Evolutionary conservation across 2,329 filamentous ascomycete genomes (phyloP), one percentile per base, ranked within the genome.

Genomic region (Trichoderma polysporum): DNA sequence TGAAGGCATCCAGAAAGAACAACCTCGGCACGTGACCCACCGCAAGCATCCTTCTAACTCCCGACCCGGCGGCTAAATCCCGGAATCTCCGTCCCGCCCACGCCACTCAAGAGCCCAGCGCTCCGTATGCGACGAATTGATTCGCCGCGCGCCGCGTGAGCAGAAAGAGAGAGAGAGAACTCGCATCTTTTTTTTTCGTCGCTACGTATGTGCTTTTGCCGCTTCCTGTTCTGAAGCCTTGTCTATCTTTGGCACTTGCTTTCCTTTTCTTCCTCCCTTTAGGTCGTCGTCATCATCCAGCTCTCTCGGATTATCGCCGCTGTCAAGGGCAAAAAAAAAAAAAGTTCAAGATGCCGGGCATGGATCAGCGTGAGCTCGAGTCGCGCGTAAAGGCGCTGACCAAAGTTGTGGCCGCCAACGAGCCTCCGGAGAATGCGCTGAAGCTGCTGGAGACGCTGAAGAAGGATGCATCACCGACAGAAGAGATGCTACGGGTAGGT

Each of bases 351-450:
- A 66, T 66, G 70, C 69, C 69, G 45, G 59, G 61, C 61, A 93
- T 97, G 90, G 91, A 97, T 74, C 86, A 89, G 75, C 92, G 92
- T 79, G 91, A 94, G 76, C 90, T 97, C 65, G 87, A 90, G 73
- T 82, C 89, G 74, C 89, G 89, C 79, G 88, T 93, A 74, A 91
- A 92, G 80, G 88, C 90, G 75, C 86, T 98, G 75, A 87, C 86
- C 73, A 97, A 97, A 81, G 92, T 92, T 27, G 84, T 92, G 50
- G 83, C 84, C 54, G 88, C 89, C 66, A 91, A 91, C 75, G 92
- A 97, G 74, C 88, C 93, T 4, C 76, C 91, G 29, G 80, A 89
- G 47, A 90, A 87, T 68, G 86, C 97, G 59, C 82, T 96, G 65
- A 84, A 86, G 61, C 84, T 98, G 69, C 83, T 99, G 62, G 89